phyloP scores from a whole-genome alignment of 768 basidiomycete species.

The button mushroom (Agaricus bisporus) region DNA sequence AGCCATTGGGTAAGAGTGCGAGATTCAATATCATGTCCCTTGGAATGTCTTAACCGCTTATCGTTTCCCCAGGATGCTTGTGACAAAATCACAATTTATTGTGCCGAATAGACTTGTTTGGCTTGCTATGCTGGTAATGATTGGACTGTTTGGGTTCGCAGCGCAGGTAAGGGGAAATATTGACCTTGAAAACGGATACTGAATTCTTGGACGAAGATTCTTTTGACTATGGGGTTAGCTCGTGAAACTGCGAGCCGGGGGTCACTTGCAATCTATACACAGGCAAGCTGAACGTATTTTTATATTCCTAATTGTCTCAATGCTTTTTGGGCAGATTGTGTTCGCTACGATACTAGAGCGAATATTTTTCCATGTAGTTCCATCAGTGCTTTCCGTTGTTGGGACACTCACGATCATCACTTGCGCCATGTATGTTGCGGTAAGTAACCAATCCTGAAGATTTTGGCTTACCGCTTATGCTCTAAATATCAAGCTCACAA shows the following conservation, averaged over 20 bases:
- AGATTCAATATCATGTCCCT: neutral
- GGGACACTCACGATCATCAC: conserved; percentile 62
- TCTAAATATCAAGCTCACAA: conserved; percentile 2
- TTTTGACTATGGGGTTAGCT: conserved; percentile 42
- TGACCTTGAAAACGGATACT: neutral
- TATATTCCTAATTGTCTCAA: neutral
- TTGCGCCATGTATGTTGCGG: conserved; percentile 61
- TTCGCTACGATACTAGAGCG: conserved; percentile 63
- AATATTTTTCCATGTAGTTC: conserved; percentile 54
- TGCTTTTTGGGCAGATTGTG: conserved; percentile 38
- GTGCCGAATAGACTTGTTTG: conserved; percentile 37
- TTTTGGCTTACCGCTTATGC: no score
- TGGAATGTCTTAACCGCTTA: neutral
- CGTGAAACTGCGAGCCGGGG: conserved; percentile 61
- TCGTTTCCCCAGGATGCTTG: conserved; percentile 31
- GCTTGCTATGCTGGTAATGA: conserved; percentile 36
- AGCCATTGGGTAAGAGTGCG: conserved; percentile 22
- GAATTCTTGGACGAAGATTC: conserved; percentile 3
- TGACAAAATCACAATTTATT: conserved; percentile 29
- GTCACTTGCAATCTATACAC: conserved; percentile 50
- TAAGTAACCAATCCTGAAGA: conserved; percentile 24
- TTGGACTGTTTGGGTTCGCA: conserved; percentile 41
- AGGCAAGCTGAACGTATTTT: conserved; percentile 23
- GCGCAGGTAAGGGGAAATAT: conserved; percentile 30
- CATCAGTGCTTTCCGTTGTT: conserved; percentile 50